Conservation (phyloP, 208 protist genomes). For the Herpetomonas tarakana region DNA sequence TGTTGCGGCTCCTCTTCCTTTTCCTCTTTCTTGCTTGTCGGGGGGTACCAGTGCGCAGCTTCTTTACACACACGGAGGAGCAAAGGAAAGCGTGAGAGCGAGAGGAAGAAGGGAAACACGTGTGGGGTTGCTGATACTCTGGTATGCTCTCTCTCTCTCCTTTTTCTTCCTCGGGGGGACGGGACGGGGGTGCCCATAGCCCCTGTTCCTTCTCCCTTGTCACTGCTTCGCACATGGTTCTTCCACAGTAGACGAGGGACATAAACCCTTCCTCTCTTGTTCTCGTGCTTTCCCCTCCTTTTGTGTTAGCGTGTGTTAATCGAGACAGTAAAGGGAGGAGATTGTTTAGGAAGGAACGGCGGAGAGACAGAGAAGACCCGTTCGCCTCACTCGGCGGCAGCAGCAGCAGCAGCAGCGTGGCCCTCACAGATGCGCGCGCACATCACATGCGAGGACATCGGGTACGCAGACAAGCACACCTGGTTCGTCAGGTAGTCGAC, state of each 20-base stretch:
- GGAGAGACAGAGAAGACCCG: too few relatives aligned
- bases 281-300: neutral
- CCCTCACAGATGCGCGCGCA: constrained; percentile 78
- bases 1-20: too few relatives aligned
- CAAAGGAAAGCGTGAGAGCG: too few relatives aligned
- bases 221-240: neutral
- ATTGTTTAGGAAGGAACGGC: too few relatives aligned
- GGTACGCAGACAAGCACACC: constrained; percentile 74
- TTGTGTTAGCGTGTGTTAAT: neutral
- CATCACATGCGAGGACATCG: constrained; percentile 72
- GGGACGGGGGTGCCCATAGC: too few relatives aligned
- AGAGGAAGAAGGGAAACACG: too few relatives aligned
- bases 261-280: neutral
- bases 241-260: neutral
- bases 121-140: too few relatives aligned
- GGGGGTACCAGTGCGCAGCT: too few relatives aligned
- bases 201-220: neutral
- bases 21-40: too few relatives aligned
- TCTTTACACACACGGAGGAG: too few relatives aligned
- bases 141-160: neutral
- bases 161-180: too few relatives aligned
- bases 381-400: too few relatives aligned
- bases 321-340: constrained; percentile 1
- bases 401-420: constrained; percentile 21
- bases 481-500: constrained; percentile 76